Percentiles rank a stretch among this genome's conserved stretches.
Conservation (phyloP, 495 filamentous ascomycete genomes). For the Platismatia glauca region DNA sequence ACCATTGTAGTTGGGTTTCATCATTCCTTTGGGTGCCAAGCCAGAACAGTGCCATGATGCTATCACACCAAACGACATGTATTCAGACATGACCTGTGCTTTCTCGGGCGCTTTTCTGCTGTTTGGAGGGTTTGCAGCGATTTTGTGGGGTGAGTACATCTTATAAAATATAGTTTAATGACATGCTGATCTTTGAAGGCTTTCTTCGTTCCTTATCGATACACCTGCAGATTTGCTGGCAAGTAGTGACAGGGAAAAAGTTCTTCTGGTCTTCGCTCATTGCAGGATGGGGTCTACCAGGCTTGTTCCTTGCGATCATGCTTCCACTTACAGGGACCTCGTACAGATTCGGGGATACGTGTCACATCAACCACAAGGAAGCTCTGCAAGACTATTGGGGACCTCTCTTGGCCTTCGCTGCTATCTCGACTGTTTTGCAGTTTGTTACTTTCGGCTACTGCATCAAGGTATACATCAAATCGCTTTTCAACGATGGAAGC, state of each 20-base stretch:
- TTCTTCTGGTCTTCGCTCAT: constrained; percentile 84
- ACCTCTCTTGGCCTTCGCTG: constrained; percentile 72
- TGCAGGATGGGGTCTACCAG: constrained; percentile 75
- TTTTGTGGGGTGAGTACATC: constrained; percentile 60
- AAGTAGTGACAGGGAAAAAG: constrained; percentile 73
- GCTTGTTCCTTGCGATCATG: constrained; percentile 59
- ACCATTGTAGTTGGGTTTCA: constrained; percentile 64
- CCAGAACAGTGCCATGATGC: constrained; percentile 77
- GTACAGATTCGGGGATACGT: constrained; percentile 82
- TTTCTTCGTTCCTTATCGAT: constrained; percentile 86
- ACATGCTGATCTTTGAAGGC: constrained; percentile 33
- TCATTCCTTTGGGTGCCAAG: constrained; percentile 75
- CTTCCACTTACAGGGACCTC: constrained; percentile 85
- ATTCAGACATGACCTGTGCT: constrained; percentile 69
- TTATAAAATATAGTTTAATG: not conserved
- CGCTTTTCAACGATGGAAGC: constrained; percentile 57
- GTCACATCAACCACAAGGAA: constrained; percentile 82
- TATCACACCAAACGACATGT: constrained; percentile 93
- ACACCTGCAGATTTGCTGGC: constrained; percentile 97
- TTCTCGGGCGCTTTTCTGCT: constrained; percentile 80
- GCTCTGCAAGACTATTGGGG: constrained; percentile 83
- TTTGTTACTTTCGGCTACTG: constrained; percentile 82
- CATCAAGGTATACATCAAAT: constrained; percentile 82
- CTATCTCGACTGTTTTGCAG: constrained; percentile 72
- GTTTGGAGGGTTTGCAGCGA: constrained; percentile 71